phyloP scores from a whole-genome alignment of 1,139 yeast species.

The Blastobotrys arbuscula region DNA sequence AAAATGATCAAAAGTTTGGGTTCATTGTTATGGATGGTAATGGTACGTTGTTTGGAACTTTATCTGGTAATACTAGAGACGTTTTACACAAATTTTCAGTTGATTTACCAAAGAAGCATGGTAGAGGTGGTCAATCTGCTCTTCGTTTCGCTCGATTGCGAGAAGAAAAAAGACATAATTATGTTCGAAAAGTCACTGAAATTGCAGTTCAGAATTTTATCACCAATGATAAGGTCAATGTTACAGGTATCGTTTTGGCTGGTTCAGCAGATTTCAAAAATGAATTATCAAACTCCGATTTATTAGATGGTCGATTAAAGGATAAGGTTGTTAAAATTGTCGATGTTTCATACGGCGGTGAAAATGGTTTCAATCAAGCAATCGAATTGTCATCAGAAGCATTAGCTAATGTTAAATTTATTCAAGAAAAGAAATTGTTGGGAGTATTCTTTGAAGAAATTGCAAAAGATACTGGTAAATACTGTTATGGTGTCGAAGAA shows the following conservation, averaged over 20 bases:
- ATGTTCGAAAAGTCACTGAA: conserved; percentile 96
- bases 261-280: conserved; percentile 99
- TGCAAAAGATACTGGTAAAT: conserved; percentile 93
- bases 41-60: conserved; percentile 94
- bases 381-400: conserved; percentile 96
- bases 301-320: conserved; percentile 84
- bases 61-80: conserved; percentile 95
- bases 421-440: conserved; percentile 94
- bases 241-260: conserved; percentile 89
- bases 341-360: conserved; percentile 98
- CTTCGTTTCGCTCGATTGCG: conserved; percentile 97
- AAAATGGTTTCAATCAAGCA: conserved; percentile 98
- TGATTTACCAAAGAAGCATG: conserved; percentile 98
- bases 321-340: conserved; percentile 87
- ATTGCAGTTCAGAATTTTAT: conserved; percentile 96
- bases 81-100: conserved; percentile 94
- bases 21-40: conserved; percentile 99
- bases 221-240: conserved; percentile 86
- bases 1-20: conserved; percentile 93
- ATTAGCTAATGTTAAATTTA: conserved; percentile 90
- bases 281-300: conserved; percentile 85
- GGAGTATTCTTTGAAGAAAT: conserved; percentile 92
- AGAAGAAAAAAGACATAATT: conserved; percentile 98
- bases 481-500: conserved; percentile 96
- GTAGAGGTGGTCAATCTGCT: conserved; percentile 99